Percentiles rank a stretch among this genome's conserved stretches.
phyloP scores from a whole-genome alignment of 768 basidiomycete genomes.

The Trametes cingulata region DNA sequence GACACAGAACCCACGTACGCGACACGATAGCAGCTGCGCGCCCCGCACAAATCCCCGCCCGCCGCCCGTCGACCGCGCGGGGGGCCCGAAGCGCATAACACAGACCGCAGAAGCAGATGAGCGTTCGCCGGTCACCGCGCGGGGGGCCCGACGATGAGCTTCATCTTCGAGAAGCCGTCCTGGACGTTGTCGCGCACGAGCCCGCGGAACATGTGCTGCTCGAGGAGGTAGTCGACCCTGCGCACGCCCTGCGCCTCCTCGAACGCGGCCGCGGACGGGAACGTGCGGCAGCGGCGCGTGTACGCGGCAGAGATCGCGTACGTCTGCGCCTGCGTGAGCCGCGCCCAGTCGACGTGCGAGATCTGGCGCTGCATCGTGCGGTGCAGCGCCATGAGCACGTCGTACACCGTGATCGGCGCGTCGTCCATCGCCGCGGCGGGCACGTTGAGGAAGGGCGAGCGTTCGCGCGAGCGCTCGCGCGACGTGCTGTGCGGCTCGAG shows the following conservation, averaged over 20 bases:
- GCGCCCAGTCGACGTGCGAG: conserved; percentile 39
- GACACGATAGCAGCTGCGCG: too few species aligned
- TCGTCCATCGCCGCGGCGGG: conserved; percentile 33
- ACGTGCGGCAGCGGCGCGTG: conserved; percentile 37
- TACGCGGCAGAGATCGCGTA: conserved; percentile 38
- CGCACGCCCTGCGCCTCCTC: conserved; percentile 42
- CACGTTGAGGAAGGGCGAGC: conserved; percentile 22
- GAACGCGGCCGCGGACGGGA: conserved; percentile 31
- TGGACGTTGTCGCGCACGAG: conserved; percentile 30
- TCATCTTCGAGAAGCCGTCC: conserved; percentile 28
- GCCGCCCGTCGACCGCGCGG: too few species aligned
- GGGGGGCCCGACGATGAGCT: conserved; percentile 23
- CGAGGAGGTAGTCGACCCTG: conserved; percentile 40
- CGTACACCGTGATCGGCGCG: conserved; percentile 52
- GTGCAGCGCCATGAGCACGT: conserved; percentile 56
- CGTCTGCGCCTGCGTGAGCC: conserved; percentile 29
- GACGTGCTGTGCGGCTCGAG: conserved; percentile 36
- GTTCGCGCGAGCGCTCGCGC: conserved; percentile 17
- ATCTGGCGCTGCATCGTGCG: conserved; percentile 43
- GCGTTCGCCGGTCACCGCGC: not conserved
- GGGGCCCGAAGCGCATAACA: too few species aligned
- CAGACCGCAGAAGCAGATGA: too few species aligned
- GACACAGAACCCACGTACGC: too few species aligned
- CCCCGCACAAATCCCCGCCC: too few species aligned
- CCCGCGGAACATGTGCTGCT: conserved; percentile 39